A percentile compares a stretch with the other conserved stretches of the same genome.
phyloP scores from a whole-genome alignment of 176 grass and related monocot species.

The Musa schizocarpa region DNA sequence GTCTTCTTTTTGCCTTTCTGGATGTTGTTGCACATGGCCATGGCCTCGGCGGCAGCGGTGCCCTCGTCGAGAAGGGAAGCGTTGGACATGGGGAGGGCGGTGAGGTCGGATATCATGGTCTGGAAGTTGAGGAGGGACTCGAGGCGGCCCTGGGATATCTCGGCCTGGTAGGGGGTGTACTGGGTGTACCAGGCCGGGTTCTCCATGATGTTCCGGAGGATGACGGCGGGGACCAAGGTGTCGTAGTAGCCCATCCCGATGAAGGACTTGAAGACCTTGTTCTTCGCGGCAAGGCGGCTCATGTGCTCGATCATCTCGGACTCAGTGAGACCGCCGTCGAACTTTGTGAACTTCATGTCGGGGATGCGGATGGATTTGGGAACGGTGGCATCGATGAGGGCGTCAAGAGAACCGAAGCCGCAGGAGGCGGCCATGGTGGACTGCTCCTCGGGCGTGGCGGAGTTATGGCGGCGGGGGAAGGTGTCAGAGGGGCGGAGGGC shows the following conservation, averaged over 20 bases:
- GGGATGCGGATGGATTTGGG: conserved; percentile 34
- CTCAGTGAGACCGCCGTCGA: conserved; percentile 74
- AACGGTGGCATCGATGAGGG: conserved; percentile 68
- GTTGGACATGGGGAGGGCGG: conserved; percentile 94
- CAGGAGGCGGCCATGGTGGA: conserved; percentile 52
- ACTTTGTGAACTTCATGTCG: conserved; percentile 31
- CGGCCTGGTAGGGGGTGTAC: conserved; percentile 99
- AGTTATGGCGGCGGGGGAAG: conserved; percentile 90
- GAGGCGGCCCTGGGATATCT: conserved; percentile 95
- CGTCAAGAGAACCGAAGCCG: conserved; percentile 56
- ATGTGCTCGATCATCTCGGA: conserved; percentile 90
- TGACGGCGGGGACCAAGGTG: conserved; percentile 69
- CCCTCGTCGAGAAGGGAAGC: conserved; percentile 93
- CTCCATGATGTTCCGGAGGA: conserved; percentile 97
- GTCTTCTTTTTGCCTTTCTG: conserved; percentile 73
- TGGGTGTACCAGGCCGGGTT: conserved; percentile 99
- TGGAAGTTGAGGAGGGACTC: conserved; percentile 97
- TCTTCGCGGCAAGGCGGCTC: conserved; percentile 60
- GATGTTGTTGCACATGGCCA: conserved; percentile 97
- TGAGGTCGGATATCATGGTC: conserved; percentile 88
- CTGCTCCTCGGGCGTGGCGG: conserved; percentile 63
- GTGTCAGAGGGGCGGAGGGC: conserved; percentile 82
- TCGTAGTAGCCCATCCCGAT: conserved; percentile 98
- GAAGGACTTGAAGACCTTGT: conserved; percentile 85
- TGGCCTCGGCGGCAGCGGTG: conserved; percentile 97